Base-by-base conservation (phyloP, 2,329 filamentous ascomycete species). In the Chaetothyriales sp. region DNA sequence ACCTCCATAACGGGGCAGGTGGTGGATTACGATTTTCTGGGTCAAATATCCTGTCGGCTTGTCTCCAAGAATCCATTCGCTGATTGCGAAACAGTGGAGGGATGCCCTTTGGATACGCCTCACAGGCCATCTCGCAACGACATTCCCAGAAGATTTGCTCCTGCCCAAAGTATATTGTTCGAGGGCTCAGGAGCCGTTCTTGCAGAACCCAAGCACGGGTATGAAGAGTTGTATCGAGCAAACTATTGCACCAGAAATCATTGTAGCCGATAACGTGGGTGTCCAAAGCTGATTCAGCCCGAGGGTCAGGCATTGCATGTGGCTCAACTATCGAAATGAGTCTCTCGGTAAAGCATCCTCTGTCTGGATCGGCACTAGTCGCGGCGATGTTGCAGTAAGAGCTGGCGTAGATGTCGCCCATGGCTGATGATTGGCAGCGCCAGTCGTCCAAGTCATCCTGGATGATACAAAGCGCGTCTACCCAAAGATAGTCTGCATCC, bases 381-480 rank as follows among this genome's bases (percentile, higher is more conserved):
- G 55, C 55, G 18, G 55, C 54, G 18, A 57, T 57, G 22, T 53
- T 57, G 43, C 49, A 53, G 22, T 48, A 50, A 7, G 54, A 54
- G 29, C 47, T 25, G 4, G 49, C 25, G 43, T 57, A 58, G 15
- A 57, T 57, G 18, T 58, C 52, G 25, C 53, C 46, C 55, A 58
- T 55, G n/a, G 33, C 46, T 1, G 43, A 46, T 13, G 50, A 28
- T 46, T 58, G 47, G 1, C 18, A 28, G 20, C 40, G 47, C 51
- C 56, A 55, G 19, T 55, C 54, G 7, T 44, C 50, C 13, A 44
- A 28, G 47, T 66, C 64, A 48, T 60, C 50, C 44, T 67, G 64
- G 25, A 63, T 50, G 15, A 67, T 64, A 33, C 65, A 67, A 0
- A 67, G 51, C n/a, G 60, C 59, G 55, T 67, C 63, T 43, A 67